Base-by-base conservation (phyloP, 2,329 filamentous ascomycete species). In the Xylariales sp. region DNA sequence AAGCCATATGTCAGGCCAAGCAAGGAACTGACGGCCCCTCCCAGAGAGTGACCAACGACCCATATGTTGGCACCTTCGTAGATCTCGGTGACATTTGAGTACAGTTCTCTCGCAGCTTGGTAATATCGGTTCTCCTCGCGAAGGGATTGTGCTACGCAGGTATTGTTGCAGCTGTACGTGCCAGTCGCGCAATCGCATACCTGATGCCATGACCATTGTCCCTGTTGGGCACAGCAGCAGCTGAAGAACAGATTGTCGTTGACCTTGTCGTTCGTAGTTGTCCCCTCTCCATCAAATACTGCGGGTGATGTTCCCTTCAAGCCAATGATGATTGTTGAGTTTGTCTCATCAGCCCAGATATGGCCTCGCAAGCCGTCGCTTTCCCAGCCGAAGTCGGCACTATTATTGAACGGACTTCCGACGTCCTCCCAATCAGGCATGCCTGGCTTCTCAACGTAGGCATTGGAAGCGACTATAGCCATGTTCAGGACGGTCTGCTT, bases 211-310 rank as follows among this genome's bases (percentile, higher is more conserved):
- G 89, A 80, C 67, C 83, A 89, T 49, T 89, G 88, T 0, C 90
- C 89, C 54, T 94, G 90, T 65, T 96, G 89, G 4, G 82, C 93
- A 64, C 93, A 98, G 64, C 93, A 98, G 67, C 93, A 98, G 58
- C 90, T 95, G 68, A 96, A 96, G 65, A 95, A 95, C 8, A 98
- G 73, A 59, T 98, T 98, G 65, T 98, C 93, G 61, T 97, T 98
- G 56, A 90, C 73, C 68, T 98, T 98, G 68, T 98, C 93, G 52
- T 95, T 95, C 19, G 89, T 95, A 0, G 91, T 97, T 1, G 93
- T 97, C 38, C 90, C 91, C 27, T 91, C 86, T n/a, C 93, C 93
- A 61, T 97, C 91, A 58, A 96, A 97, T 3, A 97, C 82, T 10
- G 93, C 91, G 2, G 84, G 80, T 1, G 84, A 87, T 0, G 90